These are phyloP conservation scores for Aureobasidium sp. DNA, from an alignment of 2,329 filamentous ascomycete species.

Conservation along the genomic window DNA sequence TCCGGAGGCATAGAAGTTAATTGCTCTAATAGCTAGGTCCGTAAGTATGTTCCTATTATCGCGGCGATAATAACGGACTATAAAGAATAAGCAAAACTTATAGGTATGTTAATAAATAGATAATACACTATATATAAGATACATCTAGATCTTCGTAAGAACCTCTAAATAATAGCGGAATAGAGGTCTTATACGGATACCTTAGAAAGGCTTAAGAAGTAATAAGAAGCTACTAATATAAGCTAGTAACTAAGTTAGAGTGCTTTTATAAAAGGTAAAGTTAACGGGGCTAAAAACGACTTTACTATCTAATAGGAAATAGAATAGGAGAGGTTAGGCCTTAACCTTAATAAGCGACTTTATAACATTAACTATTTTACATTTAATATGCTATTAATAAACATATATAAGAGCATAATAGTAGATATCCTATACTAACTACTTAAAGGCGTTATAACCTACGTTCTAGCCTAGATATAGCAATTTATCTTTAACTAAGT, in stretches of 20 bases:
- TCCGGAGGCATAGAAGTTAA: too few relatives aligned
- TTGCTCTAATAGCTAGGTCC: background rate
- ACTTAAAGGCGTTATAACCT: background rate
- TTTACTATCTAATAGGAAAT: background rate
- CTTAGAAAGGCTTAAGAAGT: background rate
- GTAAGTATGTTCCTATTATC: background rate
- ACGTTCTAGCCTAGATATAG: background rate
- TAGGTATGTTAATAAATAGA: background rate
- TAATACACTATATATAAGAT: background rate
- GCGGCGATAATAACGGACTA: background rate
- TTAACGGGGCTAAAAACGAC: too few relatives aligned
- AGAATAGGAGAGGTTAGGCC: background rate
- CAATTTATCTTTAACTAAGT: too few relatives aligned
- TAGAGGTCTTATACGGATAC: background rate
- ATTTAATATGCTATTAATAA: background rate
- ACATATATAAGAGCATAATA: background rate
- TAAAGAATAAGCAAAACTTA: background rate
- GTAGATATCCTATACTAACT: background rate
- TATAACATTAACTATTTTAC: background rate
- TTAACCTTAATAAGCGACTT: background rate
- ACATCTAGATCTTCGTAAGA: background rate
- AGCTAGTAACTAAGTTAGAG: background rate
- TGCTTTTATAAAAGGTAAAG: too few relatives aligned
- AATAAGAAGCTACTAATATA: background rate
- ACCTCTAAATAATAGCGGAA: background rate